Base-by-base conservation (phyloP, 2,329 filamentous ascomycete species). In the Lasiodiplodia theobromae region DNA sequence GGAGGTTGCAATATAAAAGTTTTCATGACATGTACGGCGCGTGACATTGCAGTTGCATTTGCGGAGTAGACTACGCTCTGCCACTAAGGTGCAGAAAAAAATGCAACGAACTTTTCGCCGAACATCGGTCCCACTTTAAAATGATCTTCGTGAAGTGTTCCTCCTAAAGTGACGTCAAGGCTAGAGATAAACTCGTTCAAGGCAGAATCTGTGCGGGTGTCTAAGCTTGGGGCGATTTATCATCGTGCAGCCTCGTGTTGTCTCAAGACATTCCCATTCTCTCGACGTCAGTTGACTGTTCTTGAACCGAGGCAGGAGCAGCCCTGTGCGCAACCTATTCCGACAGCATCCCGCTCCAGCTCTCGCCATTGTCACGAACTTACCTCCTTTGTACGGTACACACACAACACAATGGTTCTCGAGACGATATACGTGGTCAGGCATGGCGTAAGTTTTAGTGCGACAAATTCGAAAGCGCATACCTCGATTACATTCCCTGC, bases 371-470 rank as follows among this genome's bases (percentile, higher is more conserved):
- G 8, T 63, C 58, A 28, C 40, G 58, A 63, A 51, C 58, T 23
- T 28, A 25, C 58, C 38, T 47, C 37, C 37, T 31, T 34, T 51
- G 40, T 12, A 34, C 40, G 21, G 34, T 7, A 49, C 21, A 21
- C 37, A 28, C 58, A 49, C 40, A 28, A 52, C 66, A 62, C 56
- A 52, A 80, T 80, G 78, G 77, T 79, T 40, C 72, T 86, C 69
- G 82, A 86, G 73, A 77, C 78, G 14, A 82, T 86, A 69, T 85
- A 85, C 73, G 78, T 85, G 65, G 80, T 84, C 31, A 76, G 84
- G 62, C 84, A 86, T 73, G 84, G 82, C 37, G 83, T 85, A 82
- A 78, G 83, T 84, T 25, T 14, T 49, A 57, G 31, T n/a, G 47
- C 62, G 49, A 37, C 14, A 54, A 34, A 11, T 44, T 31, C 7